phyloP scores from a whole-genome alignment of 495 filamentous ascomycete species.

The Talaromyces nanjingensis region DNA sequence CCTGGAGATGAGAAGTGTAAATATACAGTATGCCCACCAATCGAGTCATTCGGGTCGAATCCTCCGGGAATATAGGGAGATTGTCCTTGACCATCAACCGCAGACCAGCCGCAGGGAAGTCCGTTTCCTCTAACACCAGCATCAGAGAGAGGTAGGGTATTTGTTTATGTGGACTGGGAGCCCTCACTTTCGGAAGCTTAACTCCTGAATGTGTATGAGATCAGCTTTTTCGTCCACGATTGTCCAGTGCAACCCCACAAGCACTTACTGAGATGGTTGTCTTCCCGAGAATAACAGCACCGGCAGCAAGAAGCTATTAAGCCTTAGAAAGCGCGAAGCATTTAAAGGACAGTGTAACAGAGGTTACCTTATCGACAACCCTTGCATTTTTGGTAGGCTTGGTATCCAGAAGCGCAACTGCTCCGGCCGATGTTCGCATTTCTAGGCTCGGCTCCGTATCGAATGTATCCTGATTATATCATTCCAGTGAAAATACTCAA shows the following conservation, averaged over 20 bases:
- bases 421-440: not conserved
- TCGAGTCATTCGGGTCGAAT: constrained; percentile 16
- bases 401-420: not conserved
- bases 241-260: not conserved
- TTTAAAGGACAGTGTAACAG: not conserved
- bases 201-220: not conserved
- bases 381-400: not conserved
- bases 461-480: not conserved
- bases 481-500: too few relatives aligned
- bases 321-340: not conserved
- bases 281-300: not conserved
- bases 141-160: not conserved
- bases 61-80: not conserved
- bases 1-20: not conserved
- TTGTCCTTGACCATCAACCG: not conserved
- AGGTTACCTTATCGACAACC: not conserved
- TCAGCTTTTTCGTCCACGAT: not conserved
- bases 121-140: constrained; percentile 17
- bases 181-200: not conserved
- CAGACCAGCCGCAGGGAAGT: constrained; percentile 17
- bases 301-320: not conserved
- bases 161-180: not conserved
- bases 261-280: not conserved
- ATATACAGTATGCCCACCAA: constrained; percentile 22
- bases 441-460: not conserved